Percentiles rank a stretch among this genome's conserved stretches.
Evolutionary conservation across 306 rosid genomes (phyloP).

Genomic region (Prunus mume): DNA sequence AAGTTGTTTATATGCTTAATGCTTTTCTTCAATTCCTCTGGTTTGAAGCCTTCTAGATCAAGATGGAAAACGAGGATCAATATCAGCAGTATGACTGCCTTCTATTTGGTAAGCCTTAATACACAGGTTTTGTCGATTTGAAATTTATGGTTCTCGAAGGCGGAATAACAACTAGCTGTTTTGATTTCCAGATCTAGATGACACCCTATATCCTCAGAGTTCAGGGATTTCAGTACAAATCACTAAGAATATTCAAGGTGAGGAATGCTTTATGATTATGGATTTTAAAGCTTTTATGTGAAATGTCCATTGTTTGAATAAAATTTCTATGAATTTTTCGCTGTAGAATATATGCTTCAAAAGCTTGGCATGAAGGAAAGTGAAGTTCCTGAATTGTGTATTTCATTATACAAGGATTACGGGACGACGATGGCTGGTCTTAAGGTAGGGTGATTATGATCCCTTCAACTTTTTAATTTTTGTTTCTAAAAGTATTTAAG

Average conservation of each 20-base stretch:
- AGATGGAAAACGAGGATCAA: constrained; percentile 61
- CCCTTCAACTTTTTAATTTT: constrained; percentile 6
- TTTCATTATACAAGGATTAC: constrained; percentile 60
- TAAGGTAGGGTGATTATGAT: constrained; percentile 39
- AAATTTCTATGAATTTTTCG: not conserved
- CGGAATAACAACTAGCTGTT: constrained; percentile 1
- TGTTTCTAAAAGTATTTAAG: not conserved
- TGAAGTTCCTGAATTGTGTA: constrained; percentile 50
- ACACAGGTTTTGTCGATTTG: not conserved
- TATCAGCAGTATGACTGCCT: constrained; percentile 63
- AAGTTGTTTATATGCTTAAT: not conserved
- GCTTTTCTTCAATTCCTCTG: not conserved
- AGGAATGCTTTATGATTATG: not conserved
- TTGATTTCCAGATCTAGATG: constrained; percentile 73
- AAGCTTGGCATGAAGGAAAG: constrained; percentile 69
- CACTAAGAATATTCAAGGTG: constrained; percentile 69
- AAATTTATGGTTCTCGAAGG: not conserved
- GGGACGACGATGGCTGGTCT: constrained; percentile 98
- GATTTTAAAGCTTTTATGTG: not conserved
- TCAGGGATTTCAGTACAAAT: constrained; percentile 61
- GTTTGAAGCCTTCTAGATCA: constrained; percentile 9
- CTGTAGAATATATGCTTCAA: constrained; percentile 61
- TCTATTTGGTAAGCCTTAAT: constrained; percentile 55
- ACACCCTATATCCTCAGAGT: constrained; percentile 79
- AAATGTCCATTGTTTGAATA: not conserved